phyloP scores from a whole-genome alignment of 805 yeast genomes.

The Metschnikowia baotianmanensis region DNA sequence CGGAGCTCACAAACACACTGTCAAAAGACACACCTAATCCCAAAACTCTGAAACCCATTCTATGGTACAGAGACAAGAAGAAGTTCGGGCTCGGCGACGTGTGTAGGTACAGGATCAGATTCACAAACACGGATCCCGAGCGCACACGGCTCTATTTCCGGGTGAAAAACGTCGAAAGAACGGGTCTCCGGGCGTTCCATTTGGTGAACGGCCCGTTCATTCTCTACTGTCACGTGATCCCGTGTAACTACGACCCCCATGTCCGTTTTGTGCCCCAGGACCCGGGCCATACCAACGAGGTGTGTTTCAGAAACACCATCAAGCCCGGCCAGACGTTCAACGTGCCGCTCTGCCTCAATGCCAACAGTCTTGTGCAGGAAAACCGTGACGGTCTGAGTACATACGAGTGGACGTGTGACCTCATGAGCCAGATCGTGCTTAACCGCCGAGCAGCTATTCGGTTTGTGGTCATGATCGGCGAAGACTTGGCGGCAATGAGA shows the following conservation, averaged over 20 bases:
- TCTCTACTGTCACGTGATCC: conserved; percentile 44
- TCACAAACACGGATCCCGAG: conserved; percentile 17
- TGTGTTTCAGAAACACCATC: conserved; percentile 41
- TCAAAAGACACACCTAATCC: too few relatives aligned
- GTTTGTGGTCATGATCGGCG: conserved; percentile 40
- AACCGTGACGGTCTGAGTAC: conserved; percentile 18
- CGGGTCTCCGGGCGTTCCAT: conserved; percentile 40
- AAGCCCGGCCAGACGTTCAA: conserved; percentile 72
- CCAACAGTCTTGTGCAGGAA: conserved; percentile 31
- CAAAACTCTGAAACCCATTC: too few relatives aligned
- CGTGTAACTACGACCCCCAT: conserved; percentile 30
- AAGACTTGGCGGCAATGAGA: conserved; percentile 32
- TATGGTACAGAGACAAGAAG: conserved; percentile 39
- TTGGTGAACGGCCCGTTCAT: conserved; percentile 43
- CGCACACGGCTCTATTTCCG: conserved; percentile 28
- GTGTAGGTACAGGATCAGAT: conserved; percentile 31
- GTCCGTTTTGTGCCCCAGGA: conserved; percentile 25
- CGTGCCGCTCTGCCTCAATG: conserved; percentile 50
- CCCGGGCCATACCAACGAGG: conserved; percentile 26
- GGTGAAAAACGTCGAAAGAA: conserved; percentile 38
- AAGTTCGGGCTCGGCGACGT: conserved; percentile 39
- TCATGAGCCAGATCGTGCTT: conserved; percentile 41
- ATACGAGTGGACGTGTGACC: conserved; percentile 38
- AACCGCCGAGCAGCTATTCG: conserved; percentile 29
- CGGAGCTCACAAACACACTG: too few relatives aligned